phyloP scores from a whole-genome alignment of 495 filamentous ascomycete species.

The Neurospora sp. region DNA sequence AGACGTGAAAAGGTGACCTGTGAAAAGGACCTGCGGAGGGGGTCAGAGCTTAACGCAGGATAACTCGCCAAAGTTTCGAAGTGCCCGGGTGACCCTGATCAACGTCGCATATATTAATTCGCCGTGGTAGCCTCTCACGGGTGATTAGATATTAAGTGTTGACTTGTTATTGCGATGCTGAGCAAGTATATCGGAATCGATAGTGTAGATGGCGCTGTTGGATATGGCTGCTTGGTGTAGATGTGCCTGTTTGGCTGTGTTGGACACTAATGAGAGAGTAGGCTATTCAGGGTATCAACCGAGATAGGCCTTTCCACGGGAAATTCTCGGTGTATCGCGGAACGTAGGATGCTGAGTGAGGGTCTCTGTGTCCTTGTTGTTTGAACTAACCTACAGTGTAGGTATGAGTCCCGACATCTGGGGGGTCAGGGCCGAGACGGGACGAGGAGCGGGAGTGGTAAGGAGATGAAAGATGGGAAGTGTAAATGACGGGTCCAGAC shows the following conservation, averaged over 20 bases:
- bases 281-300: not conserved
- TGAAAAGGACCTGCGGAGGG: conserved; percentile 5
- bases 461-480: not conserved
- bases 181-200: not conserved
- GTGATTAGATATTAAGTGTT: not conserved
- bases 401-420: not conserved
- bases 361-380: not conserved
- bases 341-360: not conserved
- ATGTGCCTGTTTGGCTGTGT: not conserved
- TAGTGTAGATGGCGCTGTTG: not conserved
- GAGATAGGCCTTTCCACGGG: not conserved
- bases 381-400: not conserved
- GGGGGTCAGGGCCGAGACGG: not conserved
- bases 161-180: not conserved
- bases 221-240: not conserved
- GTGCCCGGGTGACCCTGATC: conserved; percentile 38
- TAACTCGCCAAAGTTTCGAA: conserved; percentile 35
- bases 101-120: conserved; percentile 34
- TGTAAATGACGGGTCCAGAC: not conserved
- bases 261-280: not conserved
- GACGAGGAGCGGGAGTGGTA: not conserved
- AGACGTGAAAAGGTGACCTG: conserved; percentile 2
- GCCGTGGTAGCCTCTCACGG: conserved; percentile 6
- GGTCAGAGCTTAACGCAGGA: conserved; percentile 30
- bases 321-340: not conserved